phyloP scores from a whole-genome alignment of 352 stramenopile species.

The Pythium insidiosum region DNA sequence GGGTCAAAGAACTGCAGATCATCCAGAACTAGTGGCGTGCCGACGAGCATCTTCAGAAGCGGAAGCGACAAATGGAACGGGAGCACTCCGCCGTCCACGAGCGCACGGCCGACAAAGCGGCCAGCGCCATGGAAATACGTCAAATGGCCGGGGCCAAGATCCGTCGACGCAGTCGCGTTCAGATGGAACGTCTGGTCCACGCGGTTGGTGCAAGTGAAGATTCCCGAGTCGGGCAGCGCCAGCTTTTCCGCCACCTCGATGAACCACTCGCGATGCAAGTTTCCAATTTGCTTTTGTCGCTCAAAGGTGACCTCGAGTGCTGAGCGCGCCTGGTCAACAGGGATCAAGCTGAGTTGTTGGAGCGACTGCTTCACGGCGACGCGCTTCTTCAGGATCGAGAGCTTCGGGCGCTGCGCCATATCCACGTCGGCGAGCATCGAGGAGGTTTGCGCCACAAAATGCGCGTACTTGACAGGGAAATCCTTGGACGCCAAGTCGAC shows the following conservation, averaged over 20 bases:
- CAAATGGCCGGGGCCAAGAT: slow-evolving; percentile 3
- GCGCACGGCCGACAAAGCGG: slow-evolving; percentile 6
- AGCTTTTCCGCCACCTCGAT: slow-evolving; percentile 16
- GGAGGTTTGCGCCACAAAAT: background rate
- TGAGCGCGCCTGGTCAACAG: background rate
- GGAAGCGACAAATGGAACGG: slow-evolving; percentile 78
- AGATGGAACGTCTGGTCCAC: slow-evolving; percentile 12
- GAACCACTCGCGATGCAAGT: slow-evolving; percentile 19
- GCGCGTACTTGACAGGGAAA: background rate
- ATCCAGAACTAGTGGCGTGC: slow-evolving; percentile 79
- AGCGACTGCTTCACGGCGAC: too few species aligned
- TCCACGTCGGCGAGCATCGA: too few species aligned
- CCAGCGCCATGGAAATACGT: slow-evolving; percentile 5
- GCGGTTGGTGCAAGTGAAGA: slow-evolving; percentile 9
- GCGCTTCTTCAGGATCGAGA: too few species aligned
- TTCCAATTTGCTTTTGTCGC: slow-evolving; percentile 44
- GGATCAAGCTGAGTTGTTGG: too few species aligned
- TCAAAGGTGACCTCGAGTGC: slow-evolving; percentile 1
- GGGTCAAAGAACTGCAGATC: slow-evolving; percentile 57
- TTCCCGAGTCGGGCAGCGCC: background rate
- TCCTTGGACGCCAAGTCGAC: background rate
- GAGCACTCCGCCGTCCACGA: slow-evolving; percentile 77
- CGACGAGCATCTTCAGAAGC: slow-evolving; percentile 89
- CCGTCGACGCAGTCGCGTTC: slow-evolving; percentile 2
- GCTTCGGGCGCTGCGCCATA: too few species aligned